phyloP scores from a whole-genome alignment of 169 alveolate species.

The Perkinsus chesapeaki region DNA sequence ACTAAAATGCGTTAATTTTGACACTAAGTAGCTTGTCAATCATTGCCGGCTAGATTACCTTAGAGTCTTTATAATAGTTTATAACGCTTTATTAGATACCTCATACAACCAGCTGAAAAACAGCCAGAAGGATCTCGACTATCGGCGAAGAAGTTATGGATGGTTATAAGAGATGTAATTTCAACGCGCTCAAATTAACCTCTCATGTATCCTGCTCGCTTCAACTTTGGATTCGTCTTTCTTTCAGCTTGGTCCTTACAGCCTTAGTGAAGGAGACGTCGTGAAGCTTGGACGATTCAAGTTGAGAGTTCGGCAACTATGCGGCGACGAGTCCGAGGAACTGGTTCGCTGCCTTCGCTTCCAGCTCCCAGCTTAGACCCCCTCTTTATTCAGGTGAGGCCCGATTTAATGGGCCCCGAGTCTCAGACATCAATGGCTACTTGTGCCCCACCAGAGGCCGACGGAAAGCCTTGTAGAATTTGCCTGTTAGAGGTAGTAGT shows the following conservation, averaged over 20 bases:
- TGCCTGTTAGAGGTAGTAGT: neutral
- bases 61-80: too few relatives aligned
- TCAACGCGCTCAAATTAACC: conserved; percentile 36
- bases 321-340: conserved; percentile 41
- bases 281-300: conserved; percentile 86
- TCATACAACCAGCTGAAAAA: conserved; percentile 1
- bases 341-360: conserved; percentile 42
- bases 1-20: neutral
- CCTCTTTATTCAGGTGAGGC: neutral
- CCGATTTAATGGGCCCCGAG: neutral
- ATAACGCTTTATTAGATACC: too few relatives aligned
- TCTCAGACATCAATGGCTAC: neutral
- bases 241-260: conserved; percentile 25
- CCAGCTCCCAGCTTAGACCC: neutral
- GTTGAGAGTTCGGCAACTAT: conserved; percentile 72
- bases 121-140: conserved; percentile 18
- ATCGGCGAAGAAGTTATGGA: conserved; percentile 76
- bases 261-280: conserved; percentile 79
- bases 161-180: conserved; percentile 70
- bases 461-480: neutral
- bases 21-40: neutral
- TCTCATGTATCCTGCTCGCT: neutral
- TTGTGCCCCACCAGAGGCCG: neutral
- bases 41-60: neutral
- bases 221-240: neutral